Evolutionary conservation across 805 yeast genomes (phyloP), one percentile per base, ranked within the genome.

Genomic region (Monosporozyma unispora): DNA sequence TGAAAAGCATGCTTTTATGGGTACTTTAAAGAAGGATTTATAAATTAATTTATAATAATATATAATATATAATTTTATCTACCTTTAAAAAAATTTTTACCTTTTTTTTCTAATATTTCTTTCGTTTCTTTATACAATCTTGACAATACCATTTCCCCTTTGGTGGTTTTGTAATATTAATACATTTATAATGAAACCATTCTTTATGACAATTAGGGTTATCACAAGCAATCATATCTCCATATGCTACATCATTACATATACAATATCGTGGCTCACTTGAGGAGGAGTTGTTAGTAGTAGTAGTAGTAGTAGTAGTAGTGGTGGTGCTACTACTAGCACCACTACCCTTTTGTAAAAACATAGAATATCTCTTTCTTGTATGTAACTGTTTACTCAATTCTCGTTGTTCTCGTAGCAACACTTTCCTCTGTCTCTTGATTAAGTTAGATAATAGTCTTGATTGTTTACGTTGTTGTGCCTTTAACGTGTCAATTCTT

Each of bases 1-100:
- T 76, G 99, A 93, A 84, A 95, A 95, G 90, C 89, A 84, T 73
- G 95, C 99, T 73, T 93, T 93, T 91, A 70, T 90, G 81, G 99
- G 99, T 81, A 91, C 99, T 72, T 85, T 93, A 75, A 93, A 93
- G 96, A 90, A 87, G 84, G 97, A 90, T 77, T 82, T 87, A 73
- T 78, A 81, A 71, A 49, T 61, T 44, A 42, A 44, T 52, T 42
- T 27, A 16, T 29, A 38, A 22, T 28, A 37, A 22, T 22, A 44
- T 10, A 27, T 38, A 25, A 46, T 42, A 28, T 22, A 44, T 14
- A 31, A 35, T 29, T 47, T 42, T 48, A 19, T 49, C 38, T 48
- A n/a, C 43, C 12, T 44, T 43, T 43, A 48, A 25, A 29, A n/a
- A n/a, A n/a, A n/a, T n/a, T 45, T 42, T 31, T 48, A 39, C 29